These are phyloP conservation scores for Amoebophrya sp. DNA, from an alignment of 169 alveolate genomes.

Conservation along the genomic window DNA sequence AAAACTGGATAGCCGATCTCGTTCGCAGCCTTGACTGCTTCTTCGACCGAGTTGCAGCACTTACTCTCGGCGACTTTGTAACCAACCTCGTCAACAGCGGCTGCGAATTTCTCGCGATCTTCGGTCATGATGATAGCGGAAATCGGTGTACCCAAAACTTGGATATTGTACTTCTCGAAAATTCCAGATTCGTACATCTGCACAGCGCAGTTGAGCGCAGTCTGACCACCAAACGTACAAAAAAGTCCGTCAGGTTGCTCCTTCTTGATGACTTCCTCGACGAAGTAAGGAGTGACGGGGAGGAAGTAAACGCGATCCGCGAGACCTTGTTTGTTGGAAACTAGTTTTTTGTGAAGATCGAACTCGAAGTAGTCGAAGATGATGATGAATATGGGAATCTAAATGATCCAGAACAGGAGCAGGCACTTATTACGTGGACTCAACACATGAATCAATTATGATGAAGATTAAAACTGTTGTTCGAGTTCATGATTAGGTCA, in stretches of 20 bases:
- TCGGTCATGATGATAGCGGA: conserved; percentile 72
- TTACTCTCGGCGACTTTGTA: conserved; percentile 68
- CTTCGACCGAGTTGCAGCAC: conserved; percentile 54
- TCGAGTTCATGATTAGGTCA: too few species aligned
- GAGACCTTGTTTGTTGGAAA: background rate
- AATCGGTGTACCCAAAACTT: conserved; percentile 59
- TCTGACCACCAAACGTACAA: conserved; percentile 80
- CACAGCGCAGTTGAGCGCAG: conserved; percentile 78
- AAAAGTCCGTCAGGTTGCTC: conserved; percentile 77
- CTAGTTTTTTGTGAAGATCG: background rate
- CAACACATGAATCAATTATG: too few species aligned
- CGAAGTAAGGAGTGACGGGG: conserved; percentile 76
- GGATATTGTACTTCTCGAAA: conserved; percentile 60
- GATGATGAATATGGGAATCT: too few species aligned
- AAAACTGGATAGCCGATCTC: conserved; percentile 75
- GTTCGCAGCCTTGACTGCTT: conserved; percentile 53
- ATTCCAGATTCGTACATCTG: conserved; percentile 62
- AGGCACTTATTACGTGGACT: too few species aligned
- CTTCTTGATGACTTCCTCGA: conserved; percentile 61
- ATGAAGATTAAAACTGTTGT: too few species aligned
- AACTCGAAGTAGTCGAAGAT: too few species aligned
- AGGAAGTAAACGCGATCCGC: conserved; percentile 64
- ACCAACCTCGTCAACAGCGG: conserved; percentile 67
- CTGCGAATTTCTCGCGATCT: conserved; percentile 68
- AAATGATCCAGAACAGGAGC: too few species aligned